phyloP scores from a whole-genome alignment of 2,329 filamentous ascomycete species.

The Stemphylium lycopersici region DNA sequence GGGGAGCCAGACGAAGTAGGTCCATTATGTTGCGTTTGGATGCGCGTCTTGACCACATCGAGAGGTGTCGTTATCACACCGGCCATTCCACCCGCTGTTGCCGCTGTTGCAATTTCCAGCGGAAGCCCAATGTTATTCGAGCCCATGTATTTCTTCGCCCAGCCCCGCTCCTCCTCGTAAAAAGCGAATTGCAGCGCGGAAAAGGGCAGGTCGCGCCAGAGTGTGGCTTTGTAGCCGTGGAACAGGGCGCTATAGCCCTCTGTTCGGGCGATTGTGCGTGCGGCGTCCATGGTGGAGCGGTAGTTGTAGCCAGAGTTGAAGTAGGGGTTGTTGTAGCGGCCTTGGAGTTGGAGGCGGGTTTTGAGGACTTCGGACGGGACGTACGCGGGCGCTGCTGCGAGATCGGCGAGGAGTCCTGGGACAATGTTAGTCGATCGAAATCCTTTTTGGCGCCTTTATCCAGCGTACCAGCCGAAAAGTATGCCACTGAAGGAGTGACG shows the following conservation, averaged over 20 bases:
- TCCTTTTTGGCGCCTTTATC: too few relatives aligned
- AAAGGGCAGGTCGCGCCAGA: slow-evolving; percentile 93
- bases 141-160: slow-evolving; percentile 79
- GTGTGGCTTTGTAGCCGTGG: slow-evolving; percentile 94
- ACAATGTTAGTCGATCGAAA: not conserved
- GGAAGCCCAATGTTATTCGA: slow-evolving; percentile 83
- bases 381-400: slow-evolving; percentile 90
- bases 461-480: slow-evolving; percentile 76
- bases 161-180: slow-evolving; percentile 89
- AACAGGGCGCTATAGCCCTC: slow-evolving; percentile 90
- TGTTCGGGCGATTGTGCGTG: slow-evolving; percentile 78
- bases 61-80: slow-evolving; percentile 94
- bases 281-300: slow-evolving; percentile 80
- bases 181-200: slow-evolving; percentile 97
- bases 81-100: slow-evolving; percentile 86
- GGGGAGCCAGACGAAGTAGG: slow-evolving; percentile 18
- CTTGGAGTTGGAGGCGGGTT: slow-evolving; percentile 94
- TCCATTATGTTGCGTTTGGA: slow-evolving; percentile 86
- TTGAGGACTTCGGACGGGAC: slow-evolving; percentile 98
- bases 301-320: slow-evolving; percentile 98
- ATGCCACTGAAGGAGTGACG: slow-evolving; percentile 80
- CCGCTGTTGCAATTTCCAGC: slow-evolving; percentile 87
- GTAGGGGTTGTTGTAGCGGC: slow-evolving; percentile 91
- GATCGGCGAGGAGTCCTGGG: slow-evolving; percentile 86
- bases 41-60: slow-evolving; percentile 95